phyloP scores from a whole-genome alignment of 2,329 filamentous ascomycete genomes.

The Pestalotiopsis sp. region DNA sequence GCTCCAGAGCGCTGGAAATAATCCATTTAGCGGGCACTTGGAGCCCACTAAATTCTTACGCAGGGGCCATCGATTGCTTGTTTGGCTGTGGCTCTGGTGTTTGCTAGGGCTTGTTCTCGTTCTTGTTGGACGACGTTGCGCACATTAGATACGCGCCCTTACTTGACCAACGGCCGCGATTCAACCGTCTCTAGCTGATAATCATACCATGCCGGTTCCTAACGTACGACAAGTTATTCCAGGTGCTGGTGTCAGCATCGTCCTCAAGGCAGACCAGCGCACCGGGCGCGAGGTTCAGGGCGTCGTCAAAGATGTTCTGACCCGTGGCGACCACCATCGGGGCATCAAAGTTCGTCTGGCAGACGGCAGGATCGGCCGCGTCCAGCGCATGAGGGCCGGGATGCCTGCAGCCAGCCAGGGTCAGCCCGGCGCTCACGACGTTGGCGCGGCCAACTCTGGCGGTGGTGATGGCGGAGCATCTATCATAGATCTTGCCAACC shows the following conservation, averaged over 20 bases:
- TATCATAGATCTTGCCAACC: neutral
- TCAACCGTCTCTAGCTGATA: too few species aligned
- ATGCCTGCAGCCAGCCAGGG: neutral
- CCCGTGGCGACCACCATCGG: constrained; percentile 72
- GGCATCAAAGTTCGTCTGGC: constrained; percentile 78
- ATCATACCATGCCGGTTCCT: constrained; percentile 38
- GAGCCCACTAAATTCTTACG: too few species aligned
- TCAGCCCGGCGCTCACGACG: constrained; percentile 20
- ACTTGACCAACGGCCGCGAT: too few species aligned
- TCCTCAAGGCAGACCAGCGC: constrained; percentile 76
- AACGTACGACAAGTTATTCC: constrained; percentile 55
- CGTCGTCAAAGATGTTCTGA: constrained; percentile 68
- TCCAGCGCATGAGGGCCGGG: constrained; percentile 60
- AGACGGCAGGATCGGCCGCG: constrained; percentile 73
- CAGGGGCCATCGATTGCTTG: too few species aligned
- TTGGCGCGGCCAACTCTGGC: neutral
- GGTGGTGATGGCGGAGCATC: neutral
- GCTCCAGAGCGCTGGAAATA: too few species aligned
- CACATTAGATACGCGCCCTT: too few species aligned
- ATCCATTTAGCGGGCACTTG: too few species aligned
- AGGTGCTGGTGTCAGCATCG: constrained; percentile 69
- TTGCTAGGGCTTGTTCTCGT: too few species aligned
- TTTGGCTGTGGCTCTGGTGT: too few species aligned
- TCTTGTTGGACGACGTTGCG: too few species aligned
- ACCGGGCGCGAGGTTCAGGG: constrained; percentile 74